Conservation (phyloP, 2,329 filamentous ascomycete genomes). For the Fusarium papillatum region DNA sequence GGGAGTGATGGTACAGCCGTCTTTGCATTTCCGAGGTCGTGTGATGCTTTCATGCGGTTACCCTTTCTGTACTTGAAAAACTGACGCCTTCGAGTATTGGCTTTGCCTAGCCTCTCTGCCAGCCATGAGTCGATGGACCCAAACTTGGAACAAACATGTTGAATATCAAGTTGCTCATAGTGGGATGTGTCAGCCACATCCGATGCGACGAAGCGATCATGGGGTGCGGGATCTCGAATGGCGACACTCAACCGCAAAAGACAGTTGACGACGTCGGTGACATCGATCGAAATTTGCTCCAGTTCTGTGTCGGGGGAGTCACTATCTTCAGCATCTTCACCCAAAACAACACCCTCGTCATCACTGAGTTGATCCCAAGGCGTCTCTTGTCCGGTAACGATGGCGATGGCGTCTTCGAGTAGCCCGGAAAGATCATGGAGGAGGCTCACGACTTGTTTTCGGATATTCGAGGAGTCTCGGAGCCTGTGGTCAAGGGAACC, state of each 20-base stretch:
- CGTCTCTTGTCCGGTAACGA: neutral
- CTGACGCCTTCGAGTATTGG: neutral
- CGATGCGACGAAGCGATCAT: slow-evolving; percentile 9
- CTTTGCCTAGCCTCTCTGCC: neutral
- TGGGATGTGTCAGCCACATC: fast-evolving
- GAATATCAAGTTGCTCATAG: slow-evolving; percentile 12
- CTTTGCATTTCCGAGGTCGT: neutral
- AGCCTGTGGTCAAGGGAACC: slow-evolving; percentile 16
- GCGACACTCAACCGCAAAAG: neutral
- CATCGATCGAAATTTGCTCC: neutral
- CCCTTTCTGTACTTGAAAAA: slow-evolving; percentile 26
- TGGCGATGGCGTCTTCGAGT: neutral
- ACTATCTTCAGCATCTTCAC: fast-evolving
- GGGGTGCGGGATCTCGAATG: slow-evolving; percentile 19
- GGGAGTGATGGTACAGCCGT: neutral
- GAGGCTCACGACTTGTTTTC: neutral
- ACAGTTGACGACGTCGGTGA: slow-evolving; percentile 10
- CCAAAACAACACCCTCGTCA: neutral
- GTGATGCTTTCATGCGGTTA: neutral
- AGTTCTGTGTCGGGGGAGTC: neutral
- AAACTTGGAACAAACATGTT: slow-evolving; percentile 10
- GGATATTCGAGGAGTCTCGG: slow-evolving; percentile 20
- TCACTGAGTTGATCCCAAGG: slow-evolving; percentile 8
- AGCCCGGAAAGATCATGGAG: neutral
- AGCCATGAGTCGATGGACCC: fast-evolving